Percentiles rank a stretch among this genome's conserved stretches.
These are phyloP conservation scores for Dalechampia spathulata DNA, from an alignment of 441 rosid species.

Conservation along the genomic window DNA sequence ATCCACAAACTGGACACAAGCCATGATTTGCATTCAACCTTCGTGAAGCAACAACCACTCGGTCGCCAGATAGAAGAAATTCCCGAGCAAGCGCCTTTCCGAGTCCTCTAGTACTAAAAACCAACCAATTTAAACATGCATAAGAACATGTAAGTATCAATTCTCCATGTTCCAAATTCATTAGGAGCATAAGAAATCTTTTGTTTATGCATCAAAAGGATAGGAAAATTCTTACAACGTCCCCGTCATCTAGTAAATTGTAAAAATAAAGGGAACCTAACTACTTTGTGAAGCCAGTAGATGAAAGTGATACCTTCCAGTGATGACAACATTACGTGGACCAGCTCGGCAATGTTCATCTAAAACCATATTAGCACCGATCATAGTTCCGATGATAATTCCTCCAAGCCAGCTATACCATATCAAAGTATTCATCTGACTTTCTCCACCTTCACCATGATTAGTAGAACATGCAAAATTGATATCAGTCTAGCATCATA, in stretches of 20 bases:
- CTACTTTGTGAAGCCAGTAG: conserved; percentile 2
- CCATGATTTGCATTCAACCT: conserved; percentile 35
- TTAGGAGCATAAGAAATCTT: background rate
- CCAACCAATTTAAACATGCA: conserved; percentile 19
- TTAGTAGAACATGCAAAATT: conserved; percentile 11
- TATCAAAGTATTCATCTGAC: conserved; percentile 65
- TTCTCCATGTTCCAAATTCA: conserved; percentile 8
- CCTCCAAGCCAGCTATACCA: conserved; percentile 99
- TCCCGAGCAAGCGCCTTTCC: conserved; percentile 96
- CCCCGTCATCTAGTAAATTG: no score
- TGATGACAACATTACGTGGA: conserved; percentile 85
- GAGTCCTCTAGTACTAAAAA: conserved; percentile 75
- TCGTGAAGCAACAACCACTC: conserved; percentile 79
- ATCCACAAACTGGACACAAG: background rate
- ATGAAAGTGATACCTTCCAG: conserved; percentile 59
- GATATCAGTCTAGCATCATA: background rate
- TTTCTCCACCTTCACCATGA: conserved; percentile 64
- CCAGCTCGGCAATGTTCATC: conserved; percentile 92
- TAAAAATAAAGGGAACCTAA: background rate
- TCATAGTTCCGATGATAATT: conserved; percentile 84
- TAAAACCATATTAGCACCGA: conserved; percentile 81
- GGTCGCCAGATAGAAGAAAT: conserved; percentile 89
- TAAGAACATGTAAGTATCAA: conserved; percentile 11
- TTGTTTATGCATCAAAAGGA: conserved; percentile 3
- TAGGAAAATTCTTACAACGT: background rate